Percentiles rank a stretch among this genome's conserved stretches.
Evolutionary conservation across 1,284 basidiomycete genomes (phyloP).

Genomic region (Pascua guehoae): DNA sequence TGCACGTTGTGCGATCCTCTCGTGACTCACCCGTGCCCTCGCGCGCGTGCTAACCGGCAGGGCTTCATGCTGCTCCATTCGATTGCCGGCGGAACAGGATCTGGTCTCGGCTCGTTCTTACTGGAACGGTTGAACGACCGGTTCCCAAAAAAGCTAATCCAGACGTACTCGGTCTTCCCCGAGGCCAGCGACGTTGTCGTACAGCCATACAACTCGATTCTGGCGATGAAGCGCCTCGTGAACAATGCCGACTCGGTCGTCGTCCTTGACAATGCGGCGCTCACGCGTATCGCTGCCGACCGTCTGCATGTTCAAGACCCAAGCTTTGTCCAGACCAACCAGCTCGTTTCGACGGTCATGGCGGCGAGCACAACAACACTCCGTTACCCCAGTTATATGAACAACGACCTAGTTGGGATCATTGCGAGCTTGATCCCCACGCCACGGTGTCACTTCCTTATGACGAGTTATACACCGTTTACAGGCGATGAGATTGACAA

Average conservation of each 20-base stretch:
- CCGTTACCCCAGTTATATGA: slow-evolving; percentile 98
- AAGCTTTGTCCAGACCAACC: slow-evolving; percentile 91
- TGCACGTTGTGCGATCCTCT: not conserved
- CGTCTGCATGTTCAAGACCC: slow-evolving; percentile 85
- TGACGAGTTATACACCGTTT: slow-evolving; percentile 99
- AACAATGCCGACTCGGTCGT: slow-evolving; percentile 97
- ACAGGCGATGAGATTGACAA: slow-evolving; percentile 94
- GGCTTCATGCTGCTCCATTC: slow-evolving; percentile 99
- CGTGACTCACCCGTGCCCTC: not conserved
- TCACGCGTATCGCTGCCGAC: slow-evolving; percentile 87
- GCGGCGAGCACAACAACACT: slow-evolving; percentile 96
- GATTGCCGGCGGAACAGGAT: slow-evolving; percentile 97
- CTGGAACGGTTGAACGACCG: slow-evolving; percentile 95
- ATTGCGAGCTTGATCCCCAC: slow-evolving; percentile 97
- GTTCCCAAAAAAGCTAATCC: slow-evolving; percentile 98
- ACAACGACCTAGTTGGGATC: slow-evolving; percentile 97
- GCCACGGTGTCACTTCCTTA: slow-evolving; percentile 97
- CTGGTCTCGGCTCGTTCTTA: slow-evolving; percentile 93
- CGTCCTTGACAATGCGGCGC: slow-evolving; percentile 92
- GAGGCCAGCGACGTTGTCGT: slow-evolving; percentile 93
- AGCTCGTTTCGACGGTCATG: slow-evolving; percentile 61
- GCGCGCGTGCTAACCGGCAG: slow-evolving; percentile 51
- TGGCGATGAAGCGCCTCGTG: slow-evolving; percentile 91
- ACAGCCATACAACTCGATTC: slow-evolving; percentile 92
- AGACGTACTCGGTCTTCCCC: slow-evolving; percentile 98